These are phyloP conservation scores for Melampsora americana DNA, from an alignment of 1,284 basidiomycete species.

Conservation along the genomic window DNA sequence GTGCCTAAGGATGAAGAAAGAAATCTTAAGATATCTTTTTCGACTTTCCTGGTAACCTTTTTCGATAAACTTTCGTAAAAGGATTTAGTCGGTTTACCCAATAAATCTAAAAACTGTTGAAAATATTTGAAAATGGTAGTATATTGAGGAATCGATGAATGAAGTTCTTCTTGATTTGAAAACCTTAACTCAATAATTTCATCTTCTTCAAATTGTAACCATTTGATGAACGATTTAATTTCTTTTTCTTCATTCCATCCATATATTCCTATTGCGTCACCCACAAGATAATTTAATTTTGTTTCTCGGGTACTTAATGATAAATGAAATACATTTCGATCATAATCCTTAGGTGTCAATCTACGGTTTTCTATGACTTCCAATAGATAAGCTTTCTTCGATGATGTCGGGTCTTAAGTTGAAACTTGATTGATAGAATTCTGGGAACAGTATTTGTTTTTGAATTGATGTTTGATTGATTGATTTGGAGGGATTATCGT, in stretches of 20 bases:
- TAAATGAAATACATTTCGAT: slow-evolving; percentile 98
- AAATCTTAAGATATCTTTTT: slow-evolving; percentile 81
- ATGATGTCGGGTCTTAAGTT: slow-evolving; percentile 70
- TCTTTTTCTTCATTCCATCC: slow-evolving; percentile 95
- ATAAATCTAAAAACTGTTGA: slow-evolving; percentile 94
- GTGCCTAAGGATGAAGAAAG: slow-evolving; percentile 88
- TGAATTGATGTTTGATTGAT: too few species aligned
- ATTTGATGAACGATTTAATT: slow-evolving; percentile 80
- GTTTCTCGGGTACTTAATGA: slow-evolving; percentile 91
- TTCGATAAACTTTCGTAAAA: slow-evolving; percentile 87
- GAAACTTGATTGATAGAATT: slow-evolving; percentile 51
- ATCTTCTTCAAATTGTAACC: slow-evolving; percentile 83
- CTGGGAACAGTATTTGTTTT: slow-evolving; percentile 52
- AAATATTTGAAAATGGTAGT: slow-evolving; percentile 92
- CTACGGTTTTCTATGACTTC: slow-evolving; percentile 91
- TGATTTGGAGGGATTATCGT: too few species aligned
- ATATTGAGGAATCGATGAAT: slow-evolving; percentile 61
- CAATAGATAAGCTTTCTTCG: slow-evolving; percentile 88
- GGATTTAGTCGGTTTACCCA: slow-evolving; percentile 89
- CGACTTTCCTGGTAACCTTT: slow-evolving; percentile 68
- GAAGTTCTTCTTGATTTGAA: slow-evolving; percentile 60
- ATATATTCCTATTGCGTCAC: slow-evolving; percentile 93
- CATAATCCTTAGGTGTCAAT: slow-evolving; percentile 88
- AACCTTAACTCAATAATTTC: slow-evolving; percentile 69
- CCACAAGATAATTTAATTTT: slow-evolving; percentile 89